Evolutionary conservation across 441 rosid species (phyloP).

Genomic region (Populus hybrid): DNA sequence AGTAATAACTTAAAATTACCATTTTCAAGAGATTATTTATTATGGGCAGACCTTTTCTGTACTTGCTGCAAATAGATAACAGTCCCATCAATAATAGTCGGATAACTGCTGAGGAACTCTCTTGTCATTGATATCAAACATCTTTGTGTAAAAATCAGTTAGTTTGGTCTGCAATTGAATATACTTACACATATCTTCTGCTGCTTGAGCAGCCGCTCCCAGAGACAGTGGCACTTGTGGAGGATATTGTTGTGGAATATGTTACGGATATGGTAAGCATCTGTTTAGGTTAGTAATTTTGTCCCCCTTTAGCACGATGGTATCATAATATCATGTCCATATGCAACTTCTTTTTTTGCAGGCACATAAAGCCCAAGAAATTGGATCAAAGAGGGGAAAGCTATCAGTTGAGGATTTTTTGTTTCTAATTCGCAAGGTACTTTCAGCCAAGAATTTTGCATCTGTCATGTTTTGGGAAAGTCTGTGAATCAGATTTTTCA

Average conservation of each 20-base stretch:
- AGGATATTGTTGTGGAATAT: slow-evolving; percentile 91
- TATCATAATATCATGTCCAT: not conserved
- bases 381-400: slow-evolving; percentile 82
- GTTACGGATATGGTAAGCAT: slow-evolving; percentile 75
- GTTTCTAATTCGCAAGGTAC: slow-evolving; percentile 77
- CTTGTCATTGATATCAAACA: not conserved
- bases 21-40: too few species aligned
- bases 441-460: not conserved
- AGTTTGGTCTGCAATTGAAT: not conserved
- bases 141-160: not conserved
- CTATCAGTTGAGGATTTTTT: slow-evolving; percentile 78
- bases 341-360: slow-evolving; percentile 18
- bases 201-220: slow-evolving; percentile 72
- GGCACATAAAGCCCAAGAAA: slow-evolving; percentile 91
- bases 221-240: slow-evolving; percentile 83
- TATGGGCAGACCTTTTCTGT: not conserved
- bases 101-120: not conserved
- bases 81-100: not conserved
- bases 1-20: not conserved
- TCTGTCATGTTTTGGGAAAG: not conserved
- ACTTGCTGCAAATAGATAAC: not conserved
- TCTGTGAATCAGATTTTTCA: not conserved
- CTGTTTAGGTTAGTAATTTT: not conserved
- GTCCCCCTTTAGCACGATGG: slow-evolving; percentile 3
- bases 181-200: not conserved